phyloP scores from a whole-genome alignment of 768 basidiomycete species.

The Amanita rubescens region DNA sequence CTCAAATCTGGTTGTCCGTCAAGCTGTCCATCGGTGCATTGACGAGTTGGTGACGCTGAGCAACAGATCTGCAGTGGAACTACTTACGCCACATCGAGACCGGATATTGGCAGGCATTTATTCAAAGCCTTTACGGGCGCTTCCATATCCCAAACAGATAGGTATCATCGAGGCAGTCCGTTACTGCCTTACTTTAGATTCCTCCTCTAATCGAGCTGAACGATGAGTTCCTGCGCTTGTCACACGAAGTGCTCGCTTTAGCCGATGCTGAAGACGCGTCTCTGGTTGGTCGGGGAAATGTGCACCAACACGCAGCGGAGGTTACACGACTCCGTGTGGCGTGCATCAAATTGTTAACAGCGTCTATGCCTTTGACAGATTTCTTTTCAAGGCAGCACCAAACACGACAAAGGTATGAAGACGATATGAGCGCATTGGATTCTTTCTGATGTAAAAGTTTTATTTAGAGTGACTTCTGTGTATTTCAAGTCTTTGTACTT shows the following conservation, averaged over 20 bases:
- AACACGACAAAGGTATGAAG: conserved; percentile 71
- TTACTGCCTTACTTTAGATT: conserved; percentile 82
- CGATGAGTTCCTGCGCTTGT: conserved; percentile 83
- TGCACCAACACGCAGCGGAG: conserved; percentile 72
- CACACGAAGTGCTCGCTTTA: conserved; percentile 90
- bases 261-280: conserved; percentile 94
- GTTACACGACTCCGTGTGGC: conserved; percentile 88
- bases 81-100: conserved; percentile 81
- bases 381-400: conserved; percentile 82
- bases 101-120: conserved; percentile 86
- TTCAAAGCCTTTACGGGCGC: conserved; percentile 91
- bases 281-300: conserved; percentile 64
- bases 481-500: conserved; percentile 99
- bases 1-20: conserved; percentile 77
- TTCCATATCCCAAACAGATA: conserved; percentile 93
- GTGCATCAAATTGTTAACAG: conserved; percentile 87
- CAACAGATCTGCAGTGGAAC: conserved; percentile 61
- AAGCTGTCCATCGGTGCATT: conserved; percentile 77
- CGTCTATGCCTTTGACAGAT: conserved; percentile 91
- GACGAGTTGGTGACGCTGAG: conserved; percentile 68
- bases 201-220: conserved; percentile 89
- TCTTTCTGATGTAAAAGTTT: not conserved
- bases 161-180: conserved; percentile 97
- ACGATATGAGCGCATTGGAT: not conserved
- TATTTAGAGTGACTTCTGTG: conserved; percentile 76